These are phyloP conservation scores for Linnemannia hyalina DNA, from an alignment of 192 early-diverging fungal genomes.

Conservation along the genomic window DNA sequence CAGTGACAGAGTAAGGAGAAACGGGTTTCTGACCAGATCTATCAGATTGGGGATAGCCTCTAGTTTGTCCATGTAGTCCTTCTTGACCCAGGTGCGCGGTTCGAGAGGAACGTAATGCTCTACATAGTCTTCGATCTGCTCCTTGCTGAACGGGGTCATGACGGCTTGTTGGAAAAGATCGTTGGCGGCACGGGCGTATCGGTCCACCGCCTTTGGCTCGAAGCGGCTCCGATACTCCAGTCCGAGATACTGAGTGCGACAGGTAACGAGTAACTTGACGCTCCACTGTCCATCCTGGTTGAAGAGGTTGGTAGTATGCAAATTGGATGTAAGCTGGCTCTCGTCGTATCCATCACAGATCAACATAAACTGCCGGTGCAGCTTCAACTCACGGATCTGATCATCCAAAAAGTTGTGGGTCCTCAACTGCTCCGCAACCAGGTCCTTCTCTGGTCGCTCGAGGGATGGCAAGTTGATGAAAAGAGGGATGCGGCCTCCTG, in stretches of 20 bases:
- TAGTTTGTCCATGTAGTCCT: slow-evolving; percentile 19
- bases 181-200: not conserved
- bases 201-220: not conserved
- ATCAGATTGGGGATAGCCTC: not conserved
- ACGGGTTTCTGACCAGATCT: slow-evolving; percentile 28
- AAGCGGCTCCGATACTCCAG: slow-evolving; percentile 11
- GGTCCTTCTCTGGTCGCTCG: not conserved
- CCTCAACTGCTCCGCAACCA: not conserved
- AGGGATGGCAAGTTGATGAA: slow-evolving; percentile 13
- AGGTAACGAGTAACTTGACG: slow-evolving; percentile 20
- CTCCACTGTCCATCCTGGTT: slow-evolving; percentile 16
- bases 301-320: not conserved
- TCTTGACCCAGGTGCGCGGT: not conserved
- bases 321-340: not conserved
- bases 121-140: slow-evolving; percentile 11
- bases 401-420: not conserved
- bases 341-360: slow-evolving; percentile 19
- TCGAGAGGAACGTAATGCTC: slow-evolving; percentile 7
- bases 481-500: not conserved
- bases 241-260: slow-evolving; percentile 25
- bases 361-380: not conserved
- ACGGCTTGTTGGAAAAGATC: slow-evolving; percentile 20
- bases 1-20: slow-evolving; percentile 14
- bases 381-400: not conserved
- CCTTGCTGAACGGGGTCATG: slow-evolving; percentile 14